A percentile compares a stretch with the other conserved stretches of the same genome.
Evolutionary conservation across 768 basidiomycete genomes (phyloP).

Genomic region (Tulasnella sp.): DNA sequence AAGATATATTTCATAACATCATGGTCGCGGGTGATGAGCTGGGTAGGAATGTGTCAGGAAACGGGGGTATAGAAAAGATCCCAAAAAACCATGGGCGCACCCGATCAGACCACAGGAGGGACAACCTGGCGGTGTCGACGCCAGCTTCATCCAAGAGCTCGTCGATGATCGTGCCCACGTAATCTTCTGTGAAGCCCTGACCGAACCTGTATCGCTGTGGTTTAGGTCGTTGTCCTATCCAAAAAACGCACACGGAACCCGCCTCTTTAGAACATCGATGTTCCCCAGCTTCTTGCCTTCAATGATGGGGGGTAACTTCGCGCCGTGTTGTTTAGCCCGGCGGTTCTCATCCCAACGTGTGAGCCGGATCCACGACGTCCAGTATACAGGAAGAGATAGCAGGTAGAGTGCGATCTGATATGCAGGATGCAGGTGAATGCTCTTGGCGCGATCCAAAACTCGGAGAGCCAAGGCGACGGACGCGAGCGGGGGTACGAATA

Average conservation of each 20-base stretch:
- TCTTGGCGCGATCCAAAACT: neutral
- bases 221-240: too few species aligned
- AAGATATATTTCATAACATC: constrained; percentile 26
- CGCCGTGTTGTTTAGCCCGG: constrained; percentile 23
- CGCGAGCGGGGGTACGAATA: neutral
- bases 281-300: constrained; percentile 23
- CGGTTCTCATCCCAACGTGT: neutral
- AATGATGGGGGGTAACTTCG: neutral
- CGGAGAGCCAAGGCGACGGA: neutral
- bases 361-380: constrained; percentile 3
- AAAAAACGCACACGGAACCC: neutral
- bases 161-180: constrained; percentile 24
- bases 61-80: neutral
- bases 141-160: constrained; percentile 31
- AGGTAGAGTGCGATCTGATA: constrained; percentile 5
- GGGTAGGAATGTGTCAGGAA: neutral
- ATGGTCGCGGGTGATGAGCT: constrained; percentile 32
- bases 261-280: neutral
- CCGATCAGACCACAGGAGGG: constrained; percentile 6
- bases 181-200: neutral
- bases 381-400: constrained; percentile 23
- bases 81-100: neutral
- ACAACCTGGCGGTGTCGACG: constrained; percentile 21
- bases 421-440: neutral
- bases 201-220: too few species aligned